These are phyloP conservation scores for Aquilaria sinensis DNA, from an alignment of 345 rosid species.

Conservation along the genomic window DNA sequence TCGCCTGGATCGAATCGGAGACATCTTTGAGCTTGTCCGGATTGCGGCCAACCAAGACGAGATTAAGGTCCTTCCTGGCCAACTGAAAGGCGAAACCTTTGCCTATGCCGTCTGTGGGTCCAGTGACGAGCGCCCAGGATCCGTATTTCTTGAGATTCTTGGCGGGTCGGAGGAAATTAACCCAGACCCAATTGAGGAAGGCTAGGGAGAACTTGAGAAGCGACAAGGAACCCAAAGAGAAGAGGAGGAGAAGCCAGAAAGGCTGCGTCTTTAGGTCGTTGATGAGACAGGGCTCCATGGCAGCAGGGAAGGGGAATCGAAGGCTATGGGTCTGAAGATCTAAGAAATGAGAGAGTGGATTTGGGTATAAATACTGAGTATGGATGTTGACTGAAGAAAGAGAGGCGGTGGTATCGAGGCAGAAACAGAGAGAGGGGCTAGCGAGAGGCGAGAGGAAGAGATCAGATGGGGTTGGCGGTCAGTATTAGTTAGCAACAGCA, in stretches of 20 bases:
- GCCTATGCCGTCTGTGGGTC: constrained; percentile 94
- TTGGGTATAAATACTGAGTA: too few relatives aligned
- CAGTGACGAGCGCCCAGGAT: constrained; percentile 93
- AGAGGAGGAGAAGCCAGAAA: constrained; percentile 45
- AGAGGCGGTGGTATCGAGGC: background rate
- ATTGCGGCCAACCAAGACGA: constrained; percentile 78
- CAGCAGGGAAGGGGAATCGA: background rate
- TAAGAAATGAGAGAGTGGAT: background rate
- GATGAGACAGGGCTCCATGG: constrained; percentile 49
- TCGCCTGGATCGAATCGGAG: constrained; percentile 49
- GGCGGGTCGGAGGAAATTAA: constrained; percentile 72
- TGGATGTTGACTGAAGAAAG: too few relatives aligned
- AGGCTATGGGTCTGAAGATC: background rate
- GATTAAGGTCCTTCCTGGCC: constrained; percentile 70
- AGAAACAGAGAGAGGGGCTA: background rate
- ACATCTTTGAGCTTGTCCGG: constrained; percentile 64
- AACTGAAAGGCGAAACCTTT: constrained; percentile 81
- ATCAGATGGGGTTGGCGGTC: background rate
- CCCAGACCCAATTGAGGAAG: constrained; percentile 64
- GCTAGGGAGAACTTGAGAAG: constrained; percentile 35
- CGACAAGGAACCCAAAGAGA: constrained; percentile 52
- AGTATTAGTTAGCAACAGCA: too few relatives aligned
- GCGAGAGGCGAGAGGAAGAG: constrained; percentile 1
- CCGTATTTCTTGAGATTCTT: constrained; percentile 87
- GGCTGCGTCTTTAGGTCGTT: constrained; percentile 58